A percentile compares a stretch with the other conserved stretches of the same genome.
phyloP scores from a whole-genome alignment of 345 rosid genomes.

The Diplotaxis tenuifolia region DNA sequence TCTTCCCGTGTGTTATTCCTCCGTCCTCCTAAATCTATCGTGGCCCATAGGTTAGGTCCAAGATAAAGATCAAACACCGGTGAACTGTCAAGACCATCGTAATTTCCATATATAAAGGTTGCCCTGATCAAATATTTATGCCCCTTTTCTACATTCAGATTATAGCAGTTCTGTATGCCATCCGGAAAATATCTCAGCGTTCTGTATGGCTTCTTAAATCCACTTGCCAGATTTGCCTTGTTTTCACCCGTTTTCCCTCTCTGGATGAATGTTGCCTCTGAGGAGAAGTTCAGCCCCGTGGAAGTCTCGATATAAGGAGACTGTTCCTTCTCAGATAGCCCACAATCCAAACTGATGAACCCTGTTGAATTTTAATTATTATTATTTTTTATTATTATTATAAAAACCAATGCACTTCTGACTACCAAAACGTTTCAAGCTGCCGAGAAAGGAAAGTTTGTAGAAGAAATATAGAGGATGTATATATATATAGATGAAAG shows the following conservation, averaged over 20 bases:
- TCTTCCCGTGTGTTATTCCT: not conserved
- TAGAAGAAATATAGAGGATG: no score
- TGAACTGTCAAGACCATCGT: not conserved
- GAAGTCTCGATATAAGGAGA: not conserved
- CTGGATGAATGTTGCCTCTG: constrained; percentile 36
- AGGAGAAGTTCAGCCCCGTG: not conserved
- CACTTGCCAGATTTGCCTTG: not conserved
- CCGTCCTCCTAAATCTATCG: not conserved
- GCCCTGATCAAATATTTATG: constrained; percentile 29
- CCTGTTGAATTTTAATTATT: constrained; percentile 12
- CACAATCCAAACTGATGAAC: constrained; percentile 53
- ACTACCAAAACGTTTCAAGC: no score
- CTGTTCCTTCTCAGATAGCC: constrained; percentile 10
- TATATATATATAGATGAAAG: no score
- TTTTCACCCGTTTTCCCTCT: constrained; percentile 18
- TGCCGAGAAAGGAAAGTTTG: no score
- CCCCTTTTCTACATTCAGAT: constrained; percentile 11
- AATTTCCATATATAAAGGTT: no score
- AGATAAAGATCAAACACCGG: constrained; percentile 43
- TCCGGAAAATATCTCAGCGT: constrained; percentile 39
- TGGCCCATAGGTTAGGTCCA: constrained; percentile 34
- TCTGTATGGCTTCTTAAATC: not conserved
- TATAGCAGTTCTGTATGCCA: constrained; percentile 47
- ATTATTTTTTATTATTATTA: no score
- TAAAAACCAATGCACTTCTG: not conserved